Conservation (phyloP, 805 yeast genomes). For the Candida berthetii region DNA sequence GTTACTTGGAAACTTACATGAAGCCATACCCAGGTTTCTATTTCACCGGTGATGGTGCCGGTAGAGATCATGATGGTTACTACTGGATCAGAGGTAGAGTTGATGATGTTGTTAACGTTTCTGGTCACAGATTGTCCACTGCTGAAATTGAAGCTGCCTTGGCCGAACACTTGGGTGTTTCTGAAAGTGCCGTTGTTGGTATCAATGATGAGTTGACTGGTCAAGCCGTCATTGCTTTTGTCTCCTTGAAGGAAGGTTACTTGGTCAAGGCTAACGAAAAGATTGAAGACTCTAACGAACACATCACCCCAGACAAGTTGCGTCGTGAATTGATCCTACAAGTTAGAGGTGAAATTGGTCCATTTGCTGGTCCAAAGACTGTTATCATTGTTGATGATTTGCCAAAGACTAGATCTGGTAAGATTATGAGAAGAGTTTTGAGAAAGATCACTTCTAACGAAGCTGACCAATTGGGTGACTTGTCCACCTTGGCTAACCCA, state of each 20-base stretch:
- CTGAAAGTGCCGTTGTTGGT: constrained; percentile 83
- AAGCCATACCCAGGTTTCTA: constrained; percentile 78
- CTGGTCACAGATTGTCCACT: constrained; percentile 84
- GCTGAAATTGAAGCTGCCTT: constrained; percentile 85
- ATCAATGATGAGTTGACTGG: constrained; percentile 81
- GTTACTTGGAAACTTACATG: constrained; percentile 76
- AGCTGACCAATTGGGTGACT: constrained; percentile 78
- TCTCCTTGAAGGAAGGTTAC: constrained; percentile 54
- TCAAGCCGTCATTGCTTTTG: constrained; percentile 80
- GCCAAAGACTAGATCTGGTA: constrained; percentile 84
- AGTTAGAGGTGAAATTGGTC: constrained; percentile 77
- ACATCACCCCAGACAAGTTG: constrained; percentile 1
- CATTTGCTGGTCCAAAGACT: constrained; percentile 79
- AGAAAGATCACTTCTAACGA: constrained; percentile 72
- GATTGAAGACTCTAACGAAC: constrained; percentile 1
- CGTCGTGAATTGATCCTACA: constrained; percentile 48
- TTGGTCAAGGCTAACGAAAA: constrained; percentile 28
- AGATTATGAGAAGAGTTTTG: constrained; percentile 81
- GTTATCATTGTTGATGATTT: constrained; percentile 69
- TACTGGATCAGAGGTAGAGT: constrained; percentile 85
- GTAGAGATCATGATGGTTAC: constrained; percentile 77
- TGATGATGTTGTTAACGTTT: constrained; percentile 83
- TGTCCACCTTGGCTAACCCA: constrained; percentile 73
- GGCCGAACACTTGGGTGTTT: constrained; percentile 62
- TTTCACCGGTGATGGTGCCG: constrained; percentile 90